Conservation (phyloP, 2,329 filamentous ascomycete genomes). For the Alternaria angustiovoidea region DNA sequence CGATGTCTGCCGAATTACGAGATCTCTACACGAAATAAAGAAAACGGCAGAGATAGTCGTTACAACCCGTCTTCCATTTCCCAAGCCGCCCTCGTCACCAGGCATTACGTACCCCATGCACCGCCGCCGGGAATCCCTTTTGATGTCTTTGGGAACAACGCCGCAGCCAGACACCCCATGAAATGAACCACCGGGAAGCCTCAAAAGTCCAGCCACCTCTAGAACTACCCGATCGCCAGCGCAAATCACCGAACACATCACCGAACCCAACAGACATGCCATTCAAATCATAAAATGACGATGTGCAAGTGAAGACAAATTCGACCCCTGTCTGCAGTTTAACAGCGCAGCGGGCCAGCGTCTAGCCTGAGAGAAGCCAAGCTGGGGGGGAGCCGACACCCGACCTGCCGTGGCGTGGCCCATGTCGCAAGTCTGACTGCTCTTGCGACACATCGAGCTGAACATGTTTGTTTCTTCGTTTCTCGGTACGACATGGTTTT, state of each 20-base stretch:
- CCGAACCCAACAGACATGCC: background rate
- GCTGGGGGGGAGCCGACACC: background rate
- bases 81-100: background rate
- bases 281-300: background rate
- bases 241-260: background rate
- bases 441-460: background rate
- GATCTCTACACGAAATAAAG: background rate
- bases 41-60: background rate
- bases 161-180: background rate
- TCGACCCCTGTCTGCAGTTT: background rate
- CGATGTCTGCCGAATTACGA: background rate
- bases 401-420: background rate
- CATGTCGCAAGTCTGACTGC: background rate
- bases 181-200: constrained; percentile 1
- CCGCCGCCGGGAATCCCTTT: constrained; percentile 2
- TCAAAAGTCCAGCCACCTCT: constrained; percentile 3
- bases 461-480: constrained; percentile 3
- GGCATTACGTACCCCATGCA: constrained; percentile 1
- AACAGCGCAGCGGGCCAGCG: background rate
- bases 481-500: background rate
- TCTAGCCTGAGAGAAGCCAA: background rate
- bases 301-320: background rate
- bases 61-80: background rate
- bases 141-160: background rate
- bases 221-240: background rate